Evolutionary conservation across 352 stramenopile species (phyloP).

Genomic region (Globisporangium recalcitrans): DNA sequence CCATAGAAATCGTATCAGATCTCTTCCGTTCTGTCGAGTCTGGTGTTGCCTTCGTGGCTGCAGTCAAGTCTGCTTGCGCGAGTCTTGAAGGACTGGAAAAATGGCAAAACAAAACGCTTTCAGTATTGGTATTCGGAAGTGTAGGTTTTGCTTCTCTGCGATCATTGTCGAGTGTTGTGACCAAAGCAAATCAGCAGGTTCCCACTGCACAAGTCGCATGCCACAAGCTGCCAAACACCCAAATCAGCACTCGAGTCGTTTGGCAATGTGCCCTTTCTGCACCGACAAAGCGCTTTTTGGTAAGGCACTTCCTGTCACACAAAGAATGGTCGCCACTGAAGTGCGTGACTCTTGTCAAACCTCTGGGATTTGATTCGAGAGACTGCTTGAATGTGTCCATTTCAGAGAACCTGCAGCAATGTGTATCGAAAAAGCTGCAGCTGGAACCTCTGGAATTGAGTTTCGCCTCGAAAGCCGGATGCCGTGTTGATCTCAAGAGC

Average conservation of each 20-base stretch:
- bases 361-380: not conserved
- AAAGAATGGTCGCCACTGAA: not conserved
- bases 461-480: not conserved
- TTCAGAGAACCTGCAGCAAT: not conserved
- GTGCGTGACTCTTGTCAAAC: conserved; percentile 2
- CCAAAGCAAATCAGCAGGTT: not conserved
- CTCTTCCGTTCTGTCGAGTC: not conserved
- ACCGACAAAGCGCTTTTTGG: not conserved
- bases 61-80: too few species aligned
- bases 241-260: not conserved
- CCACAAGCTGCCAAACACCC: not conserved
- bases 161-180: not conserved
- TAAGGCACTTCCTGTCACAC: conserved; percentile 8
- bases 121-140: too few species aligned
- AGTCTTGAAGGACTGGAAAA: too few species aligned
- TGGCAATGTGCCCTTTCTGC: not conserved
- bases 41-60: not conserved
- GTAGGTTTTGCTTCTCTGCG: not conserved
- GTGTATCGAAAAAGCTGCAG: not conserved
- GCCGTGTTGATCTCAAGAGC: conserved; percentile 4
- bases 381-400: conserved; percentile 4
- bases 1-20: not conserved
- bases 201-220: not conserved
- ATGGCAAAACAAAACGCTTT: too few species aligned
- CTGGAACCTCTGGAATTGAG: not conserved